phyloP scores from a whole-genome alignment of 2,329 filamentous ascomycete genomes.

The Juglanconis oblonga region DNA sequence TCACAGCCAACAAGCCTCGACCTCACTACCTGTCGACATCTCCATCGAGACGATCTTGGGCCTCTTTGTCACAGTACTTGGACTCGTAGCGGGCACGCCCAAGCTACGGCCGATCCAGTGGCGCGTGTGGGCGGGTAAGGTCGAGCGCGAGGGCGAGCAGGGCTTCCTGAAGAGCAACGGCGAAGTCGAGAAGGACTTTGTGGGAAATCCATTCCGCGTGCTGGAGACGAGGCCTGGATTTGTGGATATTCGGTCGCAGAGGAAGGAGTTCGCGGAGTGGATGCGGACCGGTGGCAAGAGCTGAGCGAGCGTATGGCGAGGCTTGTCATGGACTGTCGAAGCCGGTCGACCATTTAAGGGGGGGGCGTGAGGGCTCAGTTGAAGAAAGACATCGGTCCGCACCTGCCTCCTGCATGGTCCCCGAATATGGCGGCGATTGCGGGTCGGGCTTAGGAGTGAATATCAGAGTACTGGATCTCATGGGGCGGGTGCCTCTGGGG shows the following conservation, averaged over 20 bases:
- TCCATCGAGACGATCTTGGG: conserved; percentile 80
- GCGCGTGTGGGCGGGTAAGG: conserved; percentile 76
- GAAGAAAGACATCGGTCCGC: neutral
- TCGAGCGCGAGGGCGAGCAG: conserved; percentile 71
- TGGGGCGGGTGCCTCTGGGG: no score
- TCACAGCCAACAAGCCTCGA: conserved; percentile 38
- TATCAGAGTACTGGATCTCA: no score
- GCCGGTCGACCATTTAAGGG: neutral
- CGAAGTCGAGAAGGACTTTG: conserved; percentile 66
- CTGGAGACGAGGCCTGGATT: conserved; percentile 83
- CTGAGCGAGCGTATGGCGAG: neutral
- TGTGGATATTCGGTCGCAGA: conserved; percentile 79
- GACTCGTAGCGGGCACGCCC: conserved; percentile 75
- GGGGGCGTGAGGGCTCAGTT: neutral
- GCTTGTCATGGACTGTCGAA: neutral
- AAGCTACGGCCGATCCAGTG: conserved; percentile 81
- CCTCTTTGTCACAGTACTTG: conserved; percentile 75
- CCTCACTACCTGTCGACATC: conserved; percentile 77
- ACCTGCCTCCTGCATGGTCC: no score
- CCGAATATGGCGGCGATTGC: no score
- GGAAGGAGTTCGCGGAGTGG: conserved; percentile 78
- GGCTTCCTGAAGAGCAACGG: conserved; percentile 56
- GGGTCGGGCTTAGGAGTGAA: no score
- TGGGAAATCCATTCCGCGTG: conserved; percentile 74
- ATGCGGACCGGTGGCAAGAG: conserved; percentile 39